These are phyloP conservation scores for Margaritispora aquatica DNA, from an alignment of 495 filamentous ascomycete species.

Conservation along the genomic window DNA sequence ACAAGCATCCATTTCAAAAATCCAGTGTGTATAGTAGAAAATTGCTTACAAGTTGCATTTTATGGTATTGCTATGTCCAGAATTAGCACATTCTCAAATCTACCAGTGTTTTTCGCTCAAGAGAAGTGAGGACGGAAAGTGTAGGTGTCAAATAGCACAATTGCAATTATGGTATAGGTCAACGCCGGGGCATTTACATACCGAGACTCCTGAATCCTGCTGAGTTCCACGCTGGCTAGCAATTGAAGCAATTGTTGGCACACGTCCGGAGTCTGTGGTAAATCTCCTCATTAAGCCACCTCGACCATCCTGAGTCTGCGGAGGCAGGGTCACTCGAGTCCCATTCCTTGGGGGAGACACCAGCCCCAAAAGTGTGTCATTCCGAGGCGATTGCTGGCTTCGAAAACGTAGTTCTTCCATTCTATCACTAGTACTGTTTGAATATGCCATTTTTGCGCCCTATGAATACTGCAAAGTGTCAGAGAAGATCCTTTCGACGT, in stretches of 20 bases:
- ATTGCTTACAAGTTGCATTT: constrained; percentile 37
- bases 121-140: not conserved
- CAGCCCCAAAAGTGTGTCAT: constrained; percentile 63
- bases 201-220: constrained; percentile 42
- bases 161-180: constrained; percentile 3
- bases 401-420: constrained; percentile 75
- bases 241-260: constrained; percentile 74
- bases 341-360: constrained; percentile 63
- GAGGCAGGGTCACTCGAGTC: constrained; percentile 45
- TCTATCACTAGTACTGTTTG: constrained; percentile 57
- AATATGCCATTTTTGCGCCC: constrained; percentile 52
- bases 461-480: constrained; percentile 14
- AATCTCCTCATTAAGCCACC: constrained; percentile 81
- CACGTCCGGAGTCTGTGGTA: constrained; percentile 83
- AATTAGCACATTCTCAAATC: not conserved
- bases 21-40: constrained; percentile 1
- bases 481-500: not conserved
- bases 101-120: not conserved
- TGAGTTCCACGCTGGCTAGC: constrained; percentile 42
- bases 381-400: constrained; percentile 61
- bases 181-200: constrained; percentile 25
- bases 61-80: constrained; percentile 31
- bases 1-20: not conserved
- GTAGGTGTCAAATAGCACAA: not conserved
- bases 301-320: constrained; percentile 55